Evolutionary conservation across 345 rosid species (phyloP), one percentile per base, ranked within the genome.

Genomic region (Linum usitatissimum): DNA sequence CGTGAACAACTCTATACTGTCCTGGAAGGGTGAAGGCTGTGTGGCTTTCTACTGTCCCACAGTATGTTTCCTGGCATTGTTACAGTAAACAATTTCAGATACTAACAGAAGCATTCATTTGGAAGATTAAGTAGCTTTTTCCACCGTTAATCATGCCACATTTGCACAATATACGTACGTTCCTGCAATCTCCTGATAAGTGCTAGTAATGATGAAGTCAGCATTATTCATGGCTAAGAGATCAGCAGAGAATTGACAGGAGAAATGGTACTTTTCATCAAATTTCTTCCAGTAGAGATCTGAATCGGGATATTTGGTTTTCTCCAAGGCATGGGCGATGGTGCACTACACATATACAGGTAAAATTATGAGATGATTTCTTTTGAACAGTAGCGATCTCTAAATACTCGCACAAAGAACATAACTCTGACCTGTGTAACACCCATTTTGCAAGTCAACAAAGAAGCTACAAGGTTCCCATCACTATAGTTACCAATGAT

Each of bases 401-500:
- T 36, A 5, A 59, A 57, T 53, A 34, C 63, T 53, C 68, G 4
- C 8, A 34, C 38, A 34, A 34, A 34, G 38, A 34, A 34, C 8
- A 34, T 34, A 34, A 34, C 38, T 34, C 64, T 69, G 65, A 92
- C 97, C 80, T 84, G 97, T 20, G 97, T 86, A 66, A 87, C 88
- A 64, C 99, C 97, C 96, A 93, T 86, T 75, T 70, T 90, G 69
- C 83, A 78, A 66, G 99, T 88, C 86, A 93, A 72, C 61, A 93
- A 75, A 57, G 97, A 87, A 7, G 97, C 91, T 68, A 93, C 99
- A 18, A 93, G 96, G 81, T 93, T 93, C 67, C 99, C 99, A 53
- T 90, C 97, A 77, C 99, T 93, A 66, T 93, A 93, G 79, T 93
- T 93, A 65, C 99, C 99, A 13, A 93, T 84, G 9, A 90, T 87